phyloP scores from a whole-genome alignment of 2,329 filamentous ascomycete species.

The Orbilia blumenaviensis region DNA sequence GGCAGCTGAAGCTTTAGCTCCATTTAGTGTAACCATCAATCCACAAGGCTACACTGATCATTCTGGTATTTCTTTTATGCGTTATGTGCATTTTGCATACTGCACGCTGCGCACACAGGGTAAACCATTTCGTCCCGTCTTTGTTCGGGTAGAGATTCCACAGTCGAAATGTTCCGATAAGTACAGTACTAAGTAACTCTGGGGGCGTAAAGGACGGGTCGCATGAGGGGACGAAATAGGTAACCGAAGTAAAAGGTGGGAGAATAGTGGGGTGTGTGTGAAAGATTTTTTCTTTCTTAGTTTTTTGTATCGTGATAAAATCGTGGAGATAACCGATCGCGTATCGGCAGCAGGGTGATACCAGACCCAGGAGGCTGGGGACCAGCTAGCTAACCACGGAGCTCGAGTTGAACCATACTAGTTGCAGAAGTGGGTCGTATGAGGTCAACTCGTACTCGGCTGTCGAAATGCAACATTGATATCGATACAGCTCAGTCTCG shows the following conservation, averaged over 20 bases:
- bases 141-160: not conserved
- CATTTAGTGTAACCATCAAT: not conserved
- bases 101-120: too few species aligned
- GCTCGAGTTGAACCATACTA: not conserved
- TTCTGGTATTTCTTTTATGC: not conserved
- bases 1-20: not conserved
- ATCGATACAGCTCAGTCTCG: too few species aligned
- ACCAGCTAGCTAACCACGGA: not conserved
- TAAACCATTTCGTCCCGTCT: conserved; percentile 14
- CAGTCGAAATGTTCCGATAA: not conserved
- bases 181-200: not conserved
- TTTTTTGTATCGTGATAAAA: not conserved
- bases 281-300: not conserved
- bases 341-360: conserved; percentile 35
- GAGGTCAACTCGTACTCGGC: not conserved
- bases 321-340: conserved; percentile 17
- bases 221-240: conserved; percentile 1
- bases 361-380: not conserved
- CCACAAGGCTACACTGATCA: not conserved
- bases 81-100: not conserved
- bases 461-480: conserved; percentile 36
- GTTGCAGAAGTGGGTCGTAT: not conserved
- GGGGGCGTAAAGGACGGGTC: not conserved
- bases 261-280: not conserved
- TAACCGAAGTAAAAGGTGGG: not conserved